Evolutionary conservation across 2,329 filamentous ascomycete genomes (phyloP).

Genomic region (Nemania sp.): DNA sequence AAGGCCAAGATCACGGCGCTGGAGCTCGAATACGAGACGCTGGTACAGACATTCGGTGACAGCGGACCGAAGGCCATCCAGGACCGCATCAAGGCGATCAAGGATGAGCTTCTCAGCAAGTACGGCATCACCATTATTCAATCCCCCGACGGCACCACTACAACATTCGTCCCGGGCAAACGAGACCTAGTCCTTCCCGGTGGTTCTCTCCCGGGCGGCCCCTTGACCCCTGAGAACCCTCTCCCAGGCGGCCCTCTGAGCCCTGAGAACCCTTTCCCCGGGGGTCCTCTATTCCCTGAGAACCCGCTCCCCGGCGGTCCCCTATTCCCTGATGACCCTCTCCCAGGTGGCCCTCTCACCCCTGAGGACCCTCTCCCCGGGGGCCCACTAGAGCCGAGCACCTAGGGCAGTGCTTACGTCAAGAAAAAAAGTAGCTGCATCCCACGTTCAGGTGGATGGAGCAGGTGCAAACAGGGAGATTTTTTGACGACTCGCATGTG

Average conservation of each 20-base stretch:
- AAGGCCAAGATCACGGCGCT: conserved; percentile 36
- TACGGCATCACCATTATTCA: conserved; percentile 44
- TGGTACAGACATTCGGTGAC: conserved; percentile 35
- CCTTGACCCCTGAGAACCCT: conserved; percentile 32
- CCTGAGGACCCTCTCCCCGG: conserved; percentile 37
- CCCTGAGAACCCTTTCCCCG: conserved; percentile 33
- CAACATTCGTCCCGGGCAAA: conserved; percentile 41
- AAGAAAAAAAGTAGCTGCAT: not conserved
- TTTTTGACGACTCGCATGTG: conserved; percentile 11
- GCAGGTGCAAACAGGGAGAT: conserved; percentile 9
- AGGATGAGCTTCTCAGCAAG: conserved; percentile 37
- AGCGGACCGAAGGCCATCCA: conserved; percentile 31
- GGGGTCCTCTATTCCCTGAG: conserved; percentile 26
- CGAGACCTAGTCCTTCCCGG: conserved; percentile 37
- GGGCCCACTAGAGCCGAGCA: conserved; percentile 22
- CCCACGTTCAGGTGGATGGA: too few relatives aligned
- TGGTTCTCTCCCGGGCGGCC: conserved; percentile 15
- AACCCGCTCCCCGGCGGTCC: conserved; percentile 25
- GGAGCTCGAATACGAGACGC: conserved; percentile 38
- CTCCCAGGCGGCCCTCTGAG: conserved; percentile 13
- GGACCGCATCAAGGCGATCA: conserved; percentile 33
- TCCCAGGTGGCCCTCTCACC: conserved; percentile 18
- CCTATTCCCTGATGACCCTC: conserved; percentile 35
- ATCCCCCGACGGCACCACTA: conserved; percentile 43
- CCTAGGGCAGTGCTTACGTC: not conserved